Percentiles rank a stretch among this genome's conserved stretches.
These are phyloP conservation scores for Kwoniella botswanensis DNA, from an alignment of 768 basidiomycete species.

Conservation along the genomic window DNA sequence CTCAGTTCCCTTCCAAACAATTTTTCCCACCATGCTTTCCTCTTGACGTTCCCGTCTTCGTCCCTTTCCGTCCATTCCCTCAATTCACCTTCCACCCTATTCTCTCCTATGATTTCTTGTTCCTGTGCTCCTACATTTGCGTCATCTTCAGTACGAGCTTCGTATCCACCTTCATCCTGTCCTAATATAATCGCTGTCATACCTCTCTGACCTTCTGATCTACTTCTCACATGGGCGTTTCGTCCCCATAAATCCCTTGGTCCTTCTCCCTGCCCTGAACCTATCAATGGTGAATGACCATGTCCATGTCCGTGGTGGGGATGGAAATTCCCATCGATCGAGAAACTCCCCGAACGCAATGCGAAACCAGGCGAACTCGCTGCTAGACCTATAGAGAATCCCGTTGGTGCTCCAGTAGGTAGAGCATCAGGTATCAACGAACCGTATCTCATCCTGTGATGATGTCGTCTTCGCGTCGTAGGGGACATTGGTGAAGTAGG, in stretches of 20 bases:
- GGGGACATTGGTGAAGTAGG: slow-evolving; percentile 28
- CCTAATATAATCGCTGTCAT: slow-evolving; percentile 39
- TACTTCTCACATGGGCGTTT: slow-evolving; percentile 23
- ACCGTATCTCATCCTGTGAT: slow-evolving; percentile 47
- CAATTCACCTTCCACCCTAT: slow-evolving; percentile 17
- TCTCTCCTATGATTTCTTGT: slow-evolving; percentile 1
- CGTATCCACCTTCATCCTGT: slow-evolving; percentile 11
- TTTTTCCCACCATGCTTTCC: slow-evolving; percentile 24
- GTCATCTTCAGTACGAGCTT: background rate
- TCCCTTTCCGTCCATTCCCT: slow-evolving; percentile 11
- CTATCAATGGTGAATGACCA: background rate
- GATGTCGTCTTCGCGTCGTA: slow-evolving; percentile 10
- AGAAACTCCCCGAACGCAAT: slow-evolving; percentile 36
- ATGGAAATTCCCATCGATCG: slow-evolving; percentile 21
- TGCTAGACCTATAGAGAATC: slow-evolving; percentile 57
- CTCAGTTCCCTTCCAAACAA: slow-evolving; percentile 21
- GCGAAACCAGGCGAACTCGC: slow-evolving; percentile 58
- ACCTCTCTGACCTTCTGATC: slow-evolving; percentile 40
- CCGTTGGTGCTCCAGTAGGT: slow-evolving; percentile 49
- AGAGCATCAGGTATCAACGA: slow-evolving; percentile 53
- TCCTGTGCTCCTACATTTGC: background rate
- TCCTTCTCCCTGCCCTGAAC: background rate
- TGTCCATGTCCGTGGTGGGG: slow-evolving; percentile 4
- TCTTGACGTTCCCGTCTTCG: background rate
- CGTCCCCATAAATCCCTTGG: background rate